Base-by-base conservation (phyloP, 768 basidiomycete genomes). In the Phaeotremella fagi region DNA sequence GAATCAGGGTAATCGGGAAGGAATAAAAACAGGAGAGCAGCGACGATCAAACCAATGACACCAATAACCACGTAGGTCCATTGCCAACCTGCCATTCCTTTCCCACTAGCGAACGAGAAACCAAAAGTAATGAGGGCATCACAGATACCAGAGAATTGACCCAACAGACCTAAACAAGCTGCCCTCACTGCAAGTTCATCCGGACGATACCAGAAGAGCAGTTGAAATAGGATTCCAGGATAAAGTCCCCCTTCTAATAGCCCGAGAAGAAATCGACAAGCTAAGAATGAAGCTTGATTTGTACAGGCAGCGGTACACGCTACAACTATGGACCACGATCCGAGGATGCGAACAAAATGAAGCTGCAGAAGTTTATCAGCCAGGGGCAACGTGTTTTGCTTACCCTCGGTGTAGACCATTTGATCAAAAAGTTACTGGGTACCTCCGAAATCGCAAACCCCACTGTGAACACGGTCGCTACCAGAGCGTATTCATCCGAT, bases 391-490 rank as follows among this genome's bases (percentile, higher is more conserved):
- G 14, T 37, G 27, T 14, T 20, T 26, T 3, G 25, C 56, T 36
- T 31, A 52, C 51, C 48, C 64, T 50, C 11, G 64, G 64, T 16
- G 64, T 66, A 9, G 56, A 45, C 52, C 59, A 53, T 45, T 66
- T 66, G 48, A 66, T 55, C 25, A 63, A 33, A 5, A 66, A 22
- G 26, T 66, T 66, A 1, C 55, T 57, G 2, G 64, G 67, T 7
- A 70, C 46, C 45, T 66, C 68, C 5, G 51, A 36, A 3, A 66
- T 22, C 18, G 60, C 50, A 55, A 58, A 66, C 23, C 50, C 48
- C 43, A 66, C 56, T 14, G 50, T 57, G 59, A 49, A 66, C 35
- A 51, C 48, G 5, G 68, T 66, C 5, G 55, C 36, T 0, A 51
- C 35, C 35, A 50, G 63, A 27, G 52, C 53, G 37, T 59, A 70